Evolutionary conservation across 805 yeast genomes (phyloP), one percentile per base, ranked within the genome.

Genomic region (Wickerhamomyces ciferrii): DNA sequence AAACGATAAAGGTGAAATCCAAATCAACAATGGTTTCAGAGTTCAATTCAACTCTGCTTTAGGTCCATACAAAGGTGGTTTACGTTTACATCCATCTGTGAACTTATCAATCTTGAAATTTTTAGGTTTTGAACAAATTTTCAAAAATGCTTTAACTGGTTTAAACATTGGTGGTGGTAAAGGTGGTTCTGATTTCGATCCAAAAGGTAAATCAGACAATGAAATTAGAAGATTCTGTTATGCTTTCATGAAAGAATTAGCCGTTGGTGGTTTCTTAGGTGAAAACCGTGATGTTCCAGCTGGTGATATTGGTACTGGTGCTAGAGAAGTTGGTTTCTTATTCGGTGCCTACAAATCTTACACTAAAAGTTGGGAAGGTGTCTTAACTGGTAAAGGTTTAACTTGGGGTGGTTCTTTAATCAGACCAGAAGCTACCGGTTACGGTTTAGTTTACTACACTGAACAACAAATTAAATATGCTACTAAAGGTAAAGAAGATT

Each of bases 341-440:
- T 94, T 89, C 61, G 99, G 99, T 74, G 97, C 97, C 59, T 92
- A 87, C 90, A 89, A 90, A 81, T 76, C 79, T 62, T 78, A 79
- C 82, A 84, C 79, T 72, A 92, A 92, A 84, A 77, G 83, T 66
- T 92, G 90, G 84, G 92, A 92, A 70, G 98, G 98, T 79, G 95
- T 92, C 44, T 79, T 92, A 61, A 92, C 99, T 67, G 99, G 99
- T 73, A 92, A 92, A 78, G 97, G 97, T 65, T 78, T 91, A 65
- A 75, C 85, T 68, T 94, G 97, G 97, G 99, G 99, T 80, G 99
- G 98, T 64, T 92, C 98, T 62, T 79, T 92, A 69, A 91, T 92
- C 74, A 87, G 99, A 75, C 97, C 98, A 56, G 99, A 92, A 81
- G 99, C 99, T 56, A 92, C 99, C 53, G 99, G 99, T 71, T 92